A percentile compares a stretch with the other conserved stretches of the same genome.
phyloP scores from a whole-genome alignment of 2,329 filamentous ascomycete species.

The Dactylellina drechsleri region DNA sequence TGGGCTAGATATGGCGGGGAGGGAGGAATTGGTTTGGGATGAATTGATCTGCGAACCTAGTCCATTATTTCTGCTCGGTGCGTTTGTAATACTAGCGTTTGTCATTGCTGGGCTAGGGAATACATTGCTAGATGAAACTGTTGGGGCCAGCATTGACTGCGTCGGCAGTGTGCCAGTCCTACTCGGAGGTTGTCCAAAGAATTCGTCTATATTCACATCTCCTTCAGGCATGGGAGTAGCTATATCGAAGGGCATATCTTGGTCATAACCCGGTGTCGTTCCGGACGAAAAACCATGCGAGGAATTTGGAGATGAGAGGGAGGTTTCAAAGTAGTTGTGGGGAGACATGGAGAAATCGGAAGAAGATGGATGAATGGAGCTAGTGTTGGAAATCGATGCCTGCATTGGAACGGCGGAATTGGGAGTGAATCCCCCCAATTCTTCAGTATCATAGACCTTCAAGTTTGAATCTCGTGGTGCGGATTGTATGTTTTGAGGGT shows the following conservation, averaged over 20 bases:
- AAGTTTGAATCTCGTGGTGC: slow-evolving; percentile 42
- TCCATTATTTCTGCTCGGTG: slow-evolving; percentile 8
- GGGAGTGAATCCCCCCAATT: slow-evolving; percentile 49
- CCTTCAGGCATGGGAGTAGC: slow-evolving; percentile 49
- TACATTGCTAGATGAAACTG: slow-evolving; percentile 19
- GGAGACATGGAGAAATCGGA: slow-evolving; percentile 54
- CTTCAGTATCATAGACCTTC: slow-evolving; percentile 43
- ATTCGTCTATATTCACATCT: slow-evolving; percentile 43
- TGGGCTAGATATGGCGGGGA: slow-evolving; percentile 28
- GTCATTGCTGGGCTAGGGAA: slow-evolving; percentile 50
- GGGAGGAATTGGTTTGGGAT: slow-evolving; percentile 5
- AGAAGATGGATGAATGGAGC: slow-evolving; percentile 48
- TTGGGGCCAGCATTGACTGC: slow-evolving; percentile 20
- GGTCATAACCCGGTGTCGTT: slow-evolving; percentile 50
- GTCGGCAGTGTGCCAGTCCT: slow-evolving; percentile 26
- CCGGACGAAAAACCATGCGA: slow-evolving; percentile 49
- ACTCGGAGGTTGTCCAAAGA: slow-evolving; percentile 17
- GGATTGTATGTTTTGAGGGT: slow-evolving; percentile 30
- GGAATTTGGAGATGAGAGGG: slow-evolving; percentile 48
- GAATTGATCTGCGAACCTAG: background rate
- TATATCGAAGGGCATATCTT: slow-evolving; percentile 49
- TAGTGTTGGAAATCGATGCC: slow-evolving; percentile 45
- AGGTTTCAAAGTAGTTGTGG: slow-evolving; percentile 43
- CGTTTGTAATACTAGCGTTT: slow-evolving; percentile 27
- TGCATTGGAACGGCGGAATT: slow-evolving; percentile 54